phyloP scores from a whole-genome alignment of 1,139 yeast genomes.

The Komagataea norvegica region DNA sequence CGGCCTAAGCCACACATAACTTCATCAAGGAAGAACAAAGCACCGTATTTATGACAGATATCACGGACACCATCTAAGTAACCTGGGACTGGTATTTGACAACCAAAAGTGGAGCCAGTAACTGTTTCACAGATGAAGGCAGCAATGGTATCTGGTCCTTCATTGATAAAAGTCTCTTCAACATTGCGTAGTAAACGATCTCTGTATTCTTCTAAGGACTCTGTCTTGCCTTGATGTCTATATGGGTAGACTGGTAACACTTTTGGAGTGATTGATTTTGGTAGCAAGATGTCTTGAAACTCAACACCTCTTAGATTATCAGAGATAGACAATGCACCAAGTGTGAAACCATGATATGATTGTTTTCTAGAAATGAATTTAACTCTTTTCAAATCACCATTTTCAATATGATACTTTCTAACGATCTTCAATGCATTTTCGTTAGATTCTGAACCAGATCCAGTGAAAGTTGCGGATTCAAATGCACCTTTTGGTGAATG shows the following conservation, averaged over 20 bases:
- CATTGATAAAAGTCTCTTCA: conserved; percentile 44
- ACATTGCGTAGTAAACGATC: conserved; percentile 41
- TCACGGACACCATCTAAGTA: conserved; percentile 50
- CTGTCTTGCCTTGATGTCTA: conserved; percentile 40
- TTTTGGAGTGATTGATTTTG: conserved; percentile 41
- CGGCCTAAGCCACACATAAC: conserved; percentile 66
- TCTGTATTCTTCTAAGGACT: conserved; percentile 45
- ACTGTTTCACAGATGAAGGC: conserved; percentile 52
- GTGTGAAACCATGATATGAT: conserved; percentile 55
- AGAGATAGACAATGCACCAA: conserved; percentile 48
- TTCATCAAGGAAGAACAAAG: conserved; percentile 52
- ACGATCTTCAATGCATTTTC: conserved; percentile 53
- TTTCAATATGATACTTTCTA: conserved; percentile 51
- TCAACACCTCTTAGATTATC: conserved; percentile 39
- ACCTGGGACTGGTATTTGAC: conserved; percentile 51
- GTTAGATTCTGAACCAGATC: conserved; percentile 58
- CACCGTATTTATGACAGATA: conserved; percentile 53
- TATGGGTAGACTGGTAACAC: conserved; percentile 45
- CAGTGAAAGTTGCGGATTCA: conserved; percentile 48
- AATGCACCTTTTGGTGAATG: conserved; percentile 51
- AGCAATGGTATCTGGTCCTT: conserved; percentile 49
- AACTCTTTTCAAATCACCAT: conserved; percentile 41
- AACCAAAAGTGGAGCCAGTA: conserved; percentile 56
- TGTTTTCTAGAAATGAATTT: conserved; percentile 48
- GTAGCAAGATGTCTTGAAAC: conserved; percentile 38